phyloP scores from a whole-genome alignment of 2,329 filamentous ascomycete species.

The Stemphylium beticola region DNA sequence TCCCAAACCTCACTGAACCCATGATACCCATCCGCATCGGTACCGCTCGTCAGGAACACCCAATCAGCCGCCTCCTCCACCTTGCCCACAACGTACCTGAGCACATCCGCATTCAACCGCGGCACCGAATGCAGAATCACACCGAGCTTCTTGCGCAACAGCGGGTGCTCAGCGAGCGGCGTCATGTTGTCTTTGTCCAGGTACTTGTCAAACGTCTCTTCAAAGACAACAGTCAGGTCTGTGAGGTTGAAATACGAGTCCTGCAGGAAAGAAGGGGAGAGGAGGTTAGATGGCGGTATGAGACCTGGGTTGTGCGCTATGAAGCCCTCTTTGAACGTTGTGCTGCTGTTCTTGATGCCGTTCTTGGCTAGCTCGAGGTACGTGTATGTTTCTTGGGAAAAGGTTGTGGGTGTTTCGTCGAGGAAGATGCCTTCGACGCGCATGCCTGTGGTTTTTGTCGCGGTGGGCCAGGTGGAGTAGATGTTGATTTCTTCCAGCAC shows the following conservation, averaged over 20 bases:
- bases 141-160: constrained; percentile 30
- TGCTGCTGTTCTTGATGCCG: constrained; percentile 27
- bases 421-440: constrained; percentile 60
- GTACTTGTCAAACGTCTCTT: constrained; percentile 40
- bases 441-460: constrained; percentile 46
- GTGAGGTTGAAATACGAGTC: constrained; percentile 40
- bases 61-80: constrained; percentile 39
- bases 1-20: constrained; percentile 34
- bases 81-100: constrained; percentile 39
- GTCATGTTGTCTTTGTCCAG: constrained; percentile 29
- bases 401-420: constrained; percentile 56
- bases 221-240: constrained; percentile 42
- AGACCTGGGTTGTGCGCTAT: constrained; percentile 43
- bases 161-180: constrained; percentile 25
- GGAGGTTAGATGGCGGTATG: constrained; percentile 23
- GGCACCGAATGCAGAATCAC: constrained; percentile 39
- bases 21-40: constrained; percentile 37
- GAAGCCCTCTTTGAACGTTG: constrained; percentile 31
- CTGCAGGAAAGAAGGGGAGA: constrained; percentile 19
- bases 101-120: constrained; percentile 26
- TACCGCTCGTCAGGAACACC: constrained; percentile 37
- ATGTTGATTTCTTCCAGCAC: constrained; percentile 53
- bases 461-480: constrained; percentile 56
- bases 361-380: constrained; percentile 32
- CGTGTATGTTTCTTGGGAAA: constrained; percentile 21